Evolutionary conservation across 2,329 filamentous ascomycete genomes (phyloP).

Genomic region (Emmonsia crescens): DNA sequence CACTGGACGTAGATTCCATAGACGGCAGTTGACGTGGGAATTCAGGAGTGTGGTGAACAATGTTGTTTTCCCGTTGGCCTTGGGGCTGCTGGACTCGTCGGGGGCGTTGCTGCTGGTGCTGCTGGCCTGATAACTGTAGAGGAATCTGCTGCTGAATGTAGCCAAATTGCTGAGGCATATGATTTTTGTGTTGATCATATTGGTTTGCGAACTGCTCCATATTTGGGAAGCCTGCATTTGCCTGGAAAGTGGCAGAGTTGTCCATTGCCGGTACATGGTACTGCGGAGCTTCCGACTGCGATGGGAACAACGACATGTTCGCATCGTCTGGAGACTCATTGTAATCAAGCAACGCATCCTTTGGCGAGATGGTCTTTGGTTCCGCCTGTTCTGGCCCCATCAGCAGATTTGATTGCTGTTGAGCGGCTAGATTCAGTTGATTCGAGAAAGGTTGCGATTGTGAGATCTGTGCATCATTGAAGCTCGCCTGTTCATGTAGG

Average conservation of each 20-base stretch:
- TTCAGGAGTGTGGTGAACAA: slow-evolving; percentile 40
- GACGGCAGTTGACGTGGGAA: slow-evolving; percentile 50
- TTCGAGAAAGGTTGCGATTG: slow-evolving; percentile 31
- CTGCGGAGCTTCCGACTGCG: slow-evolving; percentile 37
- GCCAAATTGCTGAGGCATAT: slow-evolving; percentile 13
- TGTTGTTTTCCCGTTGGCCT: slow-evolving; percentile 21
- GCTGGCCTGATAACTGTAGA: slow-evolving; percentile 6
- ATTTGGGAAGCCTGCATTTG: slow-evolving; percentile 15
- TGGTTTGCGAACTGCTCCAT: slow-evolving; percentile 8
- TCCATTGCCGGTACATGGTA: slow-evolving; percentile 8
- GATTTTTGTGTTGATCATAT: slow-evolving; percentile 4
- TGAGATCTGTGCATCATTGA: slow-evolving; percentile 25
- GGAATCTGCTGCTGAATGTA: slow-evolving; percentile 14
- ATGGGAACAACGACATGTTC: slow-evolving; percentile 60
- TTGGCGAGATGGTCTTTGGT: slow-evolving; percentile 85
- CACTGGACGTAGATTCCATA: slow-evolving; percentile 52
- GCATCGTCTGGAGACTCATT: slow-evolving; percentile 60
- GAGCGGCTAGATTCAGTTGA: slow-evolving; percentile 24
- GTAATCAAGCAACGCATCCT: slow-evolving; percentile 82
- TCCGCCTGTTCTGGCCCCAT: slow-evolving; percentile 27
- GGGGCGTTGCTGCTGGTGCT: slow-evolving; percentile 13
- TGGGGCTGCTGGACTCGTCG: slow-evolving; percentile 15
- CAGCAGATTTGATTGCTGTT: slow-evolving; percentile 9
- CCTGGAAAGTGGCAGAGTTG: slow-evolving; percentile 30
- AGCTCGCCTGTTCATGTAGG: slow-evolving; percentile 38